Base-by-base conservation (phyloP, 352 stramenopile species). In the Phytophthora pseudosyringae region DNA sequence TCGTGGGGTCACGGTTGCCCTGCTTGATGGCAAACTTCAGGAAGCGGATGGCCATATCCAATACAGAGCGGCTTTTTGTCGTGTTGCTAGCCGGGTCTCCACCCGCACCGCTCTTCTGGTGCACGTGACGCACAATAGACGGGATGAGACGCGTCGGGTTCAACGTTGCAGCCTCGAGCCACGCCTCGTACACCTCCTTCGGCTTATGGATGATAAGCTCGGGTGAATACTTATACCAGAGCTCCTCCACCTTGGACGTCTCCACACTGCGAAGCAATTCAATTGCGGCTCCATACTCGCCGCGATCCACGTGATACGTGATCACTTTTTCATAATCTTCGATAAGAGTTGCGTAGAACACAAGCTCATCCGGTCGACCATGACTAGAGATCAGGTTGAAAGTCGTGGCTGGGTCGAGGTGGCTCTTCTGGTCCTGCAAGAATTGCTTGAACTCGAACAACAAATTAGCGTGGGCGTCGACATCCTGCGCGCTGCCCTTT, bases 151-250 rank as follows among this genome's bases (percentile, higher is more conserved):
- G 91, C 16, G 90, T 97, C 11, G 94, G 90, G 31, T 97, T 94
- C 11, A 98, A 66, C 21, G 86, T 91, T 49, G 94, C 87, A 29
- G 88, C 89, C 44, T 96, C 91, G 33, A 92, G 90, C 93, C 93
- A 98, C 6, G 90, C 90, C 10, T 96, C 87, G 38, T 98, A 97
- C 43, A 96, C 89, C 58, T 97, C 86, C 56, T 91, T 93, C 1
- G 93, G 90, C 61, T 96, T 96, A 59, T 95, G 85, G 8, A 97
- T 86, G 58, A 98, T 97, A 31, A 98, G 75, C 47, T 97, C 88
- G 0, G 93, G 90, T 13, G 91, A 97, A 71, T 97, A 98, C 65
- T 98, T 98, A 82, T 98, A 98, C 71, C 96, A 97, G 7, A 98
- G 71, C 58, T 95, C 84, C 59, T 98, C 92, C 9, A 98, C 90